Evolutionary conservation across 2,329 filamentous ascomycete genomes (phyloP), one percentile per base, ranked within the genome.

Genomic region (Paecilomyces dactylethromorphus): DNA sequence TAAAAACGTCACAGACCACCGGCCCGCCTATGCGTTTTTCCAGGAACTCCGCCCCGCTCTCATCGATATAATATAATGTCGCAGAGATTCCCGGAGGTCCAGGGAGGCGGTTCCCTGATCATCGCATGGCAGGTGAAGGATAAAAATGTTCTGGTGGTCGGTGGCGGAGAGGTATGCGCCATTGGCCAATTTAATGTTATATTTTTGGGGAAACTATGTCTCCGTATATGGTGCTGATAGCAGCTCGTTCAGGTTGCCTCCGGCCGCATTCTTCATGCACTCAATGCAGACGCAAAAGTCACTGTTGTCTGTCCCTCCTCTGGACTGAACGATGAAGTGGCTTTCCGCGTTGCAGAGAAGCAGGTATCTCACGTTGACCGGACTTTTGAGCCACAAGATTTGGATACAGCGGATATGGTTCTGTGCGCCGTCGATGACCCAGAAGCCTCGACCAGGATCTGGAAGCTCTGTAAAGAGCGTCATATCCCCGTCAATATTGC

Each of bases 351-450:
- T 57, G 80, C 86, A 57, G 81, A 89, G 65, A 82, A 85, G 52
- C 89, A 95, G 71, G 86, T 97, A 60, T 83, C 84, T 35, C 90
- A 96, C 75, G 71, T 92, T 70, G 88, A 96, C 74, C 90, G 92
- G 62, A 82, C 87, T 61, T 99, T 97, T 76, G 84, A 91, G 67
- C 88, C 92, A 1, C 80, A 85, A n/a, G 93, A 99, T 70, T 86
- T 99, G 57, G 89, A 96, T 66, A 82, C 82, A 54, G 83, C 79
- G 12, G 87, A 90, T 69, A 95, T 99, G 90, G 92, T 97, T 12
- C 82, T 99, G 56, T 91, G 91, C 1, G 94, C 94, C 58, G 86
- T 99, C 65, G 94, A 99, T 72, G 93, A 97, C 71, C 91, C 94
- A 0, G 89, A 86, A 54, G 92, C 92, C n/a, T 97, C 92, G 0